These are phyloP conservation scores for Chlorella sp. DNA, from an alignment of 139 green algal species.

Conservation along the genomic window DNA sequence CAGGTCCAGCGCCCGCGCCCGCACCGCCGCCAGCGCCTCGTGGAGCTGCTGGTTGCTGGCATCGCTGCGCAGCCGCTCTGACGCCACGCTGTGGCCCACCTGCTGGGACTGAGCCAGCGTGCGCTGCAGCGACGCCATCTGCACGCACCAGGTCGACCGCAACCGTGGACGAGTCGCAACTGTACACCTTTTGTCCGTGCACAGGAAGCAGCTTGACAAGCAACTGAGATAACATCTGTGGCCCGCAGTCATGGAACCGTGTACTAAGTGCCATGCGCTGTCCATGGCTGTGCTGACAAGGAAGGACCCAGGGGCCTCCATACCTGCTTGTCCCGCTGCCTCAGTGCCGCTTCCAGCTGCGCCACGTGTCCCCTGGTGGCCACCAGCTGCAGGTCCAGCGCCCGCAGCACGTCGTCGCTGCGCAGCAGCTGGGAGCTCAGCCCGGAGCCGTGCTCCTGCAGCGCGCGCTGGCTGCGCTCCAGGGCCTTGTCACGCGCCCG, in stretches of 20 bases:
- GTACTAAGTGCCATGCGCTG: too few species aligned
- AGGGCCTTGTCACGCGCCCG: neutral
- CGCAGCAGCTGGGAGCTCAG: neutral
- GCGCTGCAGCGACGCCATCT: too few species aligned
- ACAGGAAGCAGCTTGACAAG: too few species aligned
- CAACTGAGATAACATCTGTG: too few species aligned
- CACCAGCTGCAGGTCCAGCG: neutral
- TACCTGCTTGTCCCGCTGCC: slow-evolving; percentile 13
- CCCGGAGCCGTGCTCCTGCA: neutral
- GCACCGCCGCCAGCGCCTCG: slow-evolving; percentile 2
- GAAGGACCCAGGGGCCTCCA: too few species aligned
- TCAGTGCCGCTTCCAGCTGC: slow-evolving; percentile 18
- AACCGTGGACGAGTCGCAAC: too few species aligned
- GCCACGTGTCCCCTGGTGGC: neutral
- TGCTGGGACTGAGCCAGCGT: neutral
- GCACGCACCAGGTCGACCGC: too few species aligned
- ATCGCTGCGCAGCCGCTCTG: slow-evolving; percentile 7
- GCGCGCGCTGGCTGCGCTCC: neutral
- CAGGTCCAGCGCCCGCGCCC: slow-evolving; percentile 1
- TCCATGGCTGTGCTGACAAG: too few species aligned
- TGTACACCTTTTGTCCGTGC: too few species aligned
- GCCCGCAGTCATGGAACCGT: too few species aligned
- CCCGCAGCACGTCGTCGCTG: neutral
- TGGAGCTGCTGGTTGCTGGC: slow-evolving; percentile 2
- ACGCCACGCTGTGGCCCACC: neutral